phyloP scores from a whole-genome alignment of 495 filamentous ascomycete genomes.

The Annulohypoxylon stygium region DNA sequence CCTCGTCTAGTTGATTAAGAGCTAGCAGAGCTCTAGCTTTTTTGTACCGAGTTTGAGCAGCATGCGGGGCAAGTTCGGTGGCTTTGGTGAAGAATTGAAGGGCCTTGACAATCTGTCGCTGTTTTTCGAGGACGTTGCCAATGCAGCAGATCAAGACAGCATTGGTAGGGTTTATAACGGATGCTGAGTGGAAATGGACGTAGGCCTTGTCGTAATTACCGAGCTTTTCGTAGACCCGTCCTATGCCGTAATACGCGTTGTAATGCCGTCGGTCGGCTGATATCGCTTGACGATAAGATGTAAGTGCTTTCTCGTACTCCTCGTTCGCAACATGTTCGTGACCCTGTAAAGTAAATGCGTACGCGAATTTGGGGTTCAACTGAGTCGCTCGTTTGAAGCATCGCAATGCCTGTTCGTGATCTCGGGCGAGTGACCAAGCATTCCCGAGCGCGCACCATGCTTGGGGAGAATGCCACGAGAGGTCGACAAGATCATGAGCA shows the following conservation, averaged over 20 bases:
- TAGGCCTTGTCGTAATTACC: slow-evolving; percentile 93
- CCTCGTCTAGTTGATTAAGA: slow-evolving; percentile 75
- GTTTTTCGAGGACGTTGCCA: slow-evolving; percentile 87
- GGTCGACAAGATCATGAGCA: slow-evolving; percentile 87
- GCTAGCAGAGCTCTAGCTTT: slow-evolving; percentile 90
- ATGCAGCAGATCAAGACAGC: slow-evolving; percentile 91
- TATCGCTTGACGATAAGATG: slow-evolving; percentile 84
- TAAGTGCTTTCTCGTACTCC: slow-evolving; percentile 93
- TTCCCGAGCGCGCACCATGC: slow-evolving; percentile 97
- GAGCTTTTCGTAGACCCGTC: slow-evolving; percentile 91
- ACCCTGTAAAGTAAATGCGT: slow-evolving; percentile 94
- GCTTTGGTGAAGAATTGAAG: slow-evolving; percentile 84
- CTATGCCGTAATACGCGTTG: slow-evolving; percentile 97
- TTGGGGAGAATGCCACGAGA: slow-evolving; percentile 88
- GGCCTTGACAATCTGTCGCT: slow-evolving; percentile 81
- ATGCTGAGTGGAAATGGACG: slow-evolving; percentile 88
- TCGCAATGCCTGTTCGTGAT: slow-evolving; percentile 93
- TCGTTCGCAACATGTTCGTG: slow-evolving; percentile 98
- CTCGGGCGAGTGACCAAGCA: slow-evolving; percentile 92
- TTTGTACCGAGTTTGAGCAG: slow-evolving; percentile 86
- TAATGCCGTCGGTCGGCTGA: slow-evolving; percentile 90
- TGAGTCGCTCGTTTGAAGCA: slow-evolving; percentile 97
- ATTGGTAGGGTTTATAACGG: slow-evolving; percentile 90
- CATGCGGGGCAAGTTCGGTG: slow-evolving; percentile 81
- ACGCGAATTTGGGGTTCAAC: slow-evolving; percentile 89